Evolutionary conservation across 257 asterid genomes (phyloP), one percentile per base, ranked within the genome.

Genomic region (Leonotis leonurus): DNA sequence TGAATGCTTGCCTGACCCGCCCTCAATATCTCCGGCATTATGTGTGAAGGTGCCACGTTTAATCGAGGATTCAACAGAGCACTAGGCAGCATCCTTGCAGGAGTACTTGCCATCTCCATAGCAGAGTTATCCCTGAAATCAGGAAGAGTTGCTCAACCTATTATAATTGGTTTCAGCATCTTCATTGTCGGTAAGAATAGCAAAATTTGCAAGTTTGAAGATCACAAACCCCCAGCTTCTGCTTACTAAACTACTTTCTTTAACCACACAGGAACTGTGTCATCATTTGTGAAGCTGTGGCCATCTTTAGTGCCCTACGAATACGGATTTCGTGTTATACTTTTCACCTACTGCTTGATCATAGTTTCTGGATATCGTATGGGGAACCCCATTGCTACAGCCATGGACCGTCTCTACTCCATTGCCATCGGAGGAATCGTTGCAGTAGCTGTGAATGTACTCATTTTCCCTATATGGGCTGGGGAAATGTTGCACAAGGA

Each of bases 11-110:
- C 24, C 71, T 58, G 43, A n/a, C 32, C 18, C n/a, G n/a, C n/a
- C n/a, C 18, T 17, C 21, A 46, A 32, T 6, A 26, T 41, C 33
- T 60, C 41, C 5, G 49, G 3, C 12, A 27, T 59, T 68, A 8
- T 53, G 56, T 59, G 2, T 55, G 37, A 59, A 85, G 95, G 95
- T 58, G 80, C 90, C 22, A 83, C 90, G 33, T 81, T 83, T 7
- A 83, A 83, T 7, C 77, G 83, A 63, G 95, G 95, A 65, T 77
- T 86, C 79, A 83, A 86, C 74, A 44, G 88, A 57, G 88, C 92
- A 59, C 72, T 86, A 18, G 95, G 92, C 39, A 86, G 95, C 78
- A 52, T 81, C 33, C 74, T 84, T 16, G 95, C 95, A 2, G 92
- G 85, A 71, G 56, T 72, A 17, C 45, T 84, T 22, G 92, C 89